A percentile compares a stretch with the other conserved stretches of the same genome.
Evolutionary conservation across 176 grass and related monocot genomes (phyloP).

Genomic region (Ensete ventricosum): DNA sequence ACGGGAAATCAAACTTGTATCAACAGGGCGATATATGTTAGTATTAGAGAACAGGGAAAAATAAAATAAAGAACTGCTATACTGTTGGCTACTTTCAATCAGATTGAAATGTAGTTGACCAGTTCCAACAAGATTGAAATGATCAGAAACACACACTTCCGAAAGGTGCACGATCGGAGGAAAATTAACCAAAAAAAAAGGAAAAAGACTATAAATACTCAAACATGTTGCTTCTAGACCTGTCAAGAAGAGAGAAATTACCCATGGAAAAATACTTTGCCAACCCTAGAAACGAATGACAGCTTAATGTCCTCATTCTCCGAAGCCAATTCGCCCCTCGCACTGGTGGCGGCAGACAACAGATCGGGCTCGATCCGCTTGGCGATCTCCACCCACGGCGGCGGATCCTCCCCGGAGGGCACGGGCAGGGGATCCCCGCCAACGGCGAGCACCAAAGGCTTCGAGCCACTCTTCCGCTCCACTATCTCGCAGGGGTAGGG

Average conservation of each 20-base stretch:
- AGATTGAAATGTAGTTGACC: too few species aligned
- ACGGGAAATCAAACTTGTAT: too few species aligned
- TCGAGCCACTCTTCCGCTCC: conserved; percentile 8
- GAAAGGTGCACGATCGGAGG: not conserved
- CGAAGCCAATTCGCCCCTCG: conserved; percentile 17
- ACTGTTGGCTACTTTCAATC: too few species aligned
- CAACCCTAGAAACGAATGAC: conserved; percentile 14
- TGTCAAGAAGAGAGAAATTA: not conserved
- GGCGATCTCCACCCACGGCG: conserved; percentile 17
- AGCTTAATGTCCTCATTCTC: conserved; percentile 10
- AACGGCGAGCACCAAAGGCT: conserved; percentile 20
- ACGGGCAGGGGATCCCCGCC: not conserved
- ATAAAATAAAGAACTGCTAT: too few species aligned
- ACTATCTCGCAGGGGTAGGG: conserved; percentile 11
- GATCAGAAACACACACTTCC: too few species aligned
- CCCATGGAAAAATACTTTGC: conserved; percentile 31
- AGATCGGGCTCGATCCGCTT: conserved; percentile 19
- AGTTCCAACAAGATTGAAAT: too few species aligned
- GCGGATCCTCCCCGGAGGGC: conserved; percentile 9
- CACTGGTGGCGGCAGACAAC: not conserved
- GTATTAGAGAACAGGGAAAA: too few species aligned
- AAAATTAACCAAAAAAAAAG: not conserved
- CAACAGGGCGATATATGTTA: too few species aligned
- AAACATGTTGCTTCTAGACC: too few species aligned
- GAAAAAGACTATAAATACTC: not conserved